A percentile compares a stretch with the other conserved stretches of the same genome.
Evolutionary conservation across 305 asterid species (phyloP).

Genomic region (Fraxinus sp.): DNA sequence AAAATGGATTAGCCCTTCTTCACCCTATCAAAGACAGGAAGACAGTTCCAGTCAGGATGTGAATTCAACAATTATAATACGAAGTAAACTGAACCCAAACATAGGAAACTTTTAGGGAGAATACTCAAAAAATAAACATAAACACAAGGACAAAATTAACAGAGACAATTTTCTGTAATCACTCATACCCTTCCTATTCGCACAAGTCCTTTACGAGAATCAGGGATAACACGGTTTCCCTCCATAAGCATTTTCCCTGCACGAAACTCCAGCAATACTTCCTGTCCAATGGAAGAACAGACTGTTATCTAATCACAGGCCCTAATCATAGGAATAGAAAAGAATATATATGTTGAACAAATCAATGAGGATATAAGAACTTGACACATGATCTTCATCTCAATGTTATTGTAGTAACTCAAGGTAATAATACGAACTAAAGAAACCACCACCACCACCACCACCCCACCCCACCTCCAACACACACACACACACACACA

Average conservation of each 20-base stretch:
- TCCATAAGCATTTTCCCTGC: conserved; percentile 93
- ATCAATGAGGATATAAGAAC: neutral
- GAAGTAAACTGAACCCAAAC: neutral
- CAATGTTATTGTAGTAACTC: neutral
- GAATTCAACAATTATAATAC: conserved; percentile 2
- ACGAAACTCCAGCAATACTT: conserved; percentile 72
- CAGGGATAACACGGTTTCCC: conserved; percentile 75
- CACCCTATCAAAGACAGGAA: conserved; percentile 57
- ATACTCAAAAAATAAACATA: conserved; percentile 4
- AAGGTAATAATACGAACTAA: neutral
- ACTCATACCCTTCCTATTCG: conserved; percentile 84
- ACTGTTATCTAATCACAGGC: conserved; percentile 7
- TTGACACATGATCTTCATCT: neutral
- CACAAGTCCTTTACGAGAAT: conserved; percentile 93
- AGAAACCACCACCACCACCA: neutral
- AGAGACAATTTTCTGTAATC: neutral
- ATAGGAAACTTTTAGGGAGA: neutral
- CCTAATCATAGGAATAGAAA: neutral
- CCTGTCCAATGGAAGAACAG: conserved; percentile 45
- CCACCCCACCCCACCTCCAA: too few relatives aligned
- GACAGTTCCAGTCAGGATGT: conserved; percentile 12
- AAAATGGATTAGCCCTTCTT: conserved; percentile 84
- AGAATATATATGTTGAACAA: neutral
- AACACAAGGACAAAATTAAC: conserved; percentile 4
- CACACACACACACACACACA: neutral